Evolutionary conservation across 106 monocot genomes (phyloP).

Genomic region (Triglochin maritima): DNA sequence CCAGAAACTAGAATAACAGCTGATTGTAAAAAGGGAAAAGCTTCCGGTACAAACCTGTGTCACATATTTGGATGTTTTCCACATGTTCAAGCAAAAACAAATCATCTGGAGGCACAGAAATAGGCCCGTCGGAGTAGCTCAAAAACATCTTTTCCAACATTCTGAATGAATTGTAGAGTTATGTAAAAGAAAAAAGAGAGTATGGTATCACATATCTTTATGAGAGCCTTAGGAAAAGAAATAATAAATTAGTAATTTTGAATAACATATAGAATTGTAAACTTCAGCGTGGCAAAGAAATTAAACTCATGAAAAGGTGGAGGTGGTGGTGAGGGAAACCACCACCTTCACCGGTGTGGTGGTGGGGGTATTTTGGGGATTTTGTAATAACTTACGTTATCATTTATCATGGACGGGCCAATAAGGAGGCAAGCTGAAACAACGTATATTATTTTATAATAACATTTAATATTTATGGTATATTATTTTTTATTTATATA

Average conservation of each 20-base stretch:
- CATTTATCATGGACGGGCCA: too few species aligned
- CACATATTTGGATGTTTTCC: conserved; percentile 62
- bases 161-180: conserved; percentile 15
- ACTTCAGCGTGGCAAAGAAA: neutral
- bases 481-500: too few species aligned
- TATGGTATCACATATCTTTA: too few species aligned
- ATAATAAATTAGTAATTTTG: neutral
- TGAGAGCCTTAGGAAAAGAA: too few species aligned
- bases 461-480: too few species aligned
- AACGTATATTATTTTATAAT: too few species aligned
- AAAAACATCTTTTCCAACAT: conserved; percentile 90
- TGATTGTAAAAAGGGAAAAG: neutral
- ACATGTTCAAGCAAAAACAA: conserved; percentile 77
- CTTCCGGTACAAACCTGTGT: conserved; percentile 43
- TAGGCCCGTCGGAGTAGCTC: conserved; percentile 80
- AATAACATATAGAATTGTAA: conserved; percentile 1
- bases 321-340: neutral
- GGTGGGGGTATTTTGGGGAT: too few species aligned
- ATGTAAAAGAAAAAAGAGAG: neutral
- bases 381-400: too few species aligned
- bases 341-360: too few species aligned
- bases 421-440: too few species aligned
- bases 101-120: conserved; percentile 75
- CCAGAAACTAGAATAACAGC: neutral
- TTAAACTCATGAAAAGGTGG: neutral